phyloP scores from a whole-genome alignment of 768 basidiomycete genomes.

The Cystofilobasidium ferigula region DNA sequence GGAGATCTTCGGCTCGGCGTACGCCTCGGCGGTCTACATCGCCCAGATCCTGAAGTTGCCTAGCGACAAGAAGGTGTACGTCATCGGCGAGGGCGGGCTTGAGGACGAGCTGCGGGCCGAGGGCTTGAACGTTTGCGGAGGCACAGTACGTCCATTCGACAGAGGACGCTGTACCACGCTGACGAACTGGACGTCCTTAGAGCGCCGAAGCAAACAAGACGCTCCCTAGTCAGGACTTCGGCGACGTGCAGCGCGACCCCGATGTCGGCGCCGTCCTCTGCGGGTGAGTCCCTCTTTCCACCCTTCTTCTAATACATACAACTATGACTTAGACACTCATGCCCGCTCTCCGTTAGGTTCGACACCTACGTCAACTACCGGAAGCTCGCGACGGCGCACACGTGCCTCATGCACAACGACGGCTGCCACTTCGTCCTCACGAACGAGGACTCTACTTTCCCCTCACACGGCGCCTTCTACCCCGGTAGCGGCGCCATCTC shows the following conservation, averaged over 20 bases:
- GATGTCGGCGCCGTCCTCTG: conserved; percentile 86
- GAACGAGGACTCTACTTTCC: conserved; percentile 87
- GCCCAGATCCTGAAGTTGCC: conserved; percentile 81
- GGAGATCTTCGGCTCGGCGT: conserved; percentile 93
- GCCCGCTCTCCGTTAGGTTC: not conserved
- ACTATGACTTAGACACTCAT: no score
- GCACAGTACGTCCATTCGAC: conserved; percentile 53
- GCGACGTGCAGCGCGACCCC: conserved; percentile 49
- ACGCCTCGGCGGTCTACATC: conserved; percentile 68
- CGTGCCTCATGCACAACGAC: conserved; percentile 68
- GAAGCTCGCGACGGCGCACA: conserved; percentile 83
- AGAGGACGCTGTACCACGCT: not conserved
- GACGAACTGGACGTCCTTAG: conserved; percentile 40
- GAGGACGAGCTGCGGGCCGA: conserved; percentile 89
- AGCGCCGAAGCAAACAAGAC: conserved; percentile 74
- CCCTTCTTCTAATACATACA: no score
- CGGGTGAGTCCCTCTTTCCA: conserved; percentile 68
- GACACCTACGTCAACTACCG: conserved; percentile 51
- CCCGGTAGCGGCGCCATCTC: conserved; percentile 77
- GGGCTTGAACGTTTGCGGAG: conserved; percentile 67
- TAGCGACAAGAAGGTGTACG: conserved; percentile 85
- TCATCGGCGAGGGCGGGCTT: conserved; percentile 80
- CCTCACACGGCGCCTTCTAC: conserved; percentile 55
- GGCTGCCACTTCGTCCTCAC: conserved; percentile 78
- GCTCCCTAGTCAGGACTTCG: conserved; percentile 59